These are phyloP conservation scores for Sclerotiophoma versabilis DNA, from an alignment of 2,329 filamentous ascomycete species.

Conservation along the genomic window DNA sequence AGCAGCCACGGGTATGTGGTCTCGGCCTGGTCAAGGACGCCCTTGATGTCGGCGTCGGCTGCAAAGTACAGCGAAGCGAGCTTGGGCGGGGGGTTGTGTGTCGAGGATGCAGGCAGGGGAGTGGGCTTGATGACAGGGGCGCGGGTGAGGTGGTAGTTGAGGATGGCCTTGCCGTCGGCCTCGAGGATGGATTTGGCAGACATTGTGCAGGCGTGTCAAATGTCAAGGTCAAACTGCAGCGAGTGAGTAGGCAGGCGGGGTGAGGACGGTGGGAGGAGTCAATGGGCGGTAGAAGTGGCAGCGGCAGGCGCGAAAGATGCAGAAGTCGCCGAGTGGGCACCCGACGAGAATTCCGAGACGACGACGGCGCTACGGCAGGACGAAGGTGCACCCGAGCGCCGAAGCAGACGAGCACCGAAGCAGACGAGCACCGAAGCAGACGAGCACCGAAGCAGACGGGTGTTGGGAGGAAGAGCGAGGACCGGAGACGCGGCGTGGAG, in stretches of 20 bases:
- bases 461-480: constrained; percentile 21
- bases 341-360: constrained; percentile 25
- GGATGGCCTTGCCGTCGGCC: constrained; percentile 99
- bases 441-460: too few relatives aligned
- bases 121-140: constrained; percentile 97
- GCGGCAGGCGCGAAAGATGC: constrained; percentile 20
- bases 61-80: constrained; percentile 93
- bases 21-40: constrained; percentile 93
- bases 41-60: constrained; percentile 81
- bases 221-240: constrained; percentile 27
- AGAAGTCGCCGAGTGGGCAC: constrained; percentile 21
- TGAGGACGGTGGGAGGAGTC: constrained; percentile 8
- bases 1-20: constrained; percentile 96
- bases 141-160: constrained; percentile 99
- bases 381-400: too few relatives aligned
- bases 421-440: too few relatives aligned
- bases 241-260: constrained; percentile 31
- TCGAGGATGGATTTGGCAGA: constrained; percentile 97
- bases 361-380: constrained; percentile 23
- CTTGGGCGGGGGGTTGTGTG: constrained; percentile 91
- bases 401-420: too few relatives aligned
- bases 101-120: constrained; percentile 81
- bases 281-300: constrained; percentile 23
- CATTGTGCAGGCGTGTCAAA: constrained; percentile 63
- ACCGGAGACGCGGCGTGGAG: constrained; percentile 29